These are phyloP conservation scores for Remersonia thermophila DNA, from an alignment of 2,329 filamentous ascomycete genomes.

Conservation along the genomic window DNA sequence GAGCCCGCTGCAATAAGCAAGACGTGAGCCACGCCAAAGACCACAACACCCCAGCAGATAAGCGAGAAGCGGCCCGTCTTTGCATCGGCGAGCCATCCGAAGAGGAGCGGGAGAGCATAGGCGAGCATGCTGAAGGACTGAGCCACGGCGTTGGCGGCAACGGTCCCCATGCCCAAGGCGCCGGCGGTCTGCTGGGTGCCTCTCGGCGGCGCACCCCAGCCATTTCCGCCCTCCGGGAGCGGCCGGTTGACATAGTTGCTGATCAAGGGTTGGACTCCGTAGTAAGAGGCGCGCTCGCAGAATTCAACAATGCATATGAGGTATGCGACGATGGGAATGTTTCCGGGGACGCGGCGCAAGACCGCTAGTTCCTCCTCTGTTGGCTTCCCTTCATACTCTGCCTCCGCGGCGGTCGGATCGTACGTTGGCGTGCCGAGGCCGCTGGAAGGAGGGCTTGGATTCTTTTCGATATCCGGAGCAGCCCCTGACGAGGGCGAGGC, in stretches of 20 bases:
- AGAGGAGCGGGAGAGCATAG: conserved; percentile 43
- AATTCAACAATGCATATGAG: conserved; percentile 47
- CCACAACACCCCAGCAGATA: conserved; percentile 55
- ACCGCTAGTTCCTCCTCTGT: conserved; percentile 42
- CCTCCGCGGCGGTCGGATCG: conserved; percentile 18
- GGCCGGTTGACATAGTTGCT: conserved; percentile 51
- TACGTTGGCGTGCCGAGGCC: conserved; percentile 8
- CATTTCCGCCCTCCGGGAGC: conserved; percentile 38
- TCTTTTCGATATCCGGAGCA: conserved; percentile 9
- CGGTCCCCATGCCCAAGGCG: conserved; percentile 45
- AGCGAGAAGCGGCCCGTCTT: conserved; percentile 59
- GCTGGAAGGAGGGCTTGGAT: conserved; percentile 1
- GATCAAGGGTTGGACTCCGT: conserved; percentile 41
- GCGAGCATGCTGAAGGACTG: conserved; percentile 45
- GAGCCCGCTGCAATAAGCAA: conserved; percentile 52
- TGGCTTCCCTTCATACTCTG: conserved; percentile 24
- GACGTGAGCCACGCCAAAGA: conserved; percentile 56
- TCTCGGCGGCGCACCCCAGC: conserved; percentile 30
- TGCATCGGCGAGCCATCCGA: conserved; percentile 51
- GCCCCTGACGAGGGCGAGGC: not conserved
- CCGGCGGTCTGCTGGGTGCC: conserved; percentile 38
- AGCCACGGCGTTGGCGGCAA: conserved; percentile 37
- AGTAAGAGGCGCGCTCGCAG: conserved; percentile 49
- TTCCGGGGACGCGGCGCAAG: conserved; percentile 39
- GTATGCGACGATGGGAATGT: conserved; percentile 41